Conservation (phyloP, 495 filamentous ascomycete genomes). For the Xylaria flabelliformis region DNA sequence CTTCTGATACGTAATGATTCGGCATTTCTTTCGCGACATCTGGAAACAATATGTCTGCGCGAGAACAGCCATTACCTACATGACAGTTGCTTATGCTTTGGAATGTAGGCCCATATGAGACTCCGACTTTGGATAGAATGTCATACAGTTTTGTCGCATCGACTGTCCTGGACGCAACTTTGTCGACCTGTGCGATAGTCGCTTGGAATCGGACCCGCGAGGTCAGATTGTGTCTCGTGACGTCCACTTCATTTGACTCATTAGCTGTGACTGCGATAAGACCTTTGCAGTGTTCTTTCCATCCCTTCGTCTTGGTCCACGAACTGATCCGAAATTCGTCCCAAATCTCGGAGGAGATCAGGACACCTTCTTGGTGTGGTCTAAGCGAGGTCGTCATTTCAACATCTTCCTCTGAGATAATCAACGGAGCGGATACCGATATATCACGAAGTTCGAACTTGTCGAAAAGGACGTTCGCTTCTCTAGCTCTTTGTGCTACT, state of each 20-base stretch:
- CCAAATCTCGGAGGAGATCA: slow-evolving; percentile 48
- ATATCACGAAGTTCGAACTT: slow-evolving; percentile 55
- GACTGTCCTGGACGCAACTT: slow-evolving; percentile 34
- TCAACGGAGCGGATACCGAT: slow-evolving; percentile 50
- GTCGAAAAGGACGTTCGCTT: slow-evolving; percentile 38
- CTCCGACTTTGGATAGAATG: slow-evolving; percentile 46
- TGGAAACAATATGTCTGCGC: slow-evolving; percentile 53
- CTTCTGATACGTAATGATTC: slow-evolving; percentile 49
- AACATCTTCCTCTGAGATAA: slow-evolving; percentile 55
- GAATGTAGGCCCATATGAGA: slow-evolving; percentile 53
- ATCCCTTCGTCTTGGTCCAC: slow-evolving; percentile 51
- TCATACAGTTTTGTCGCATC: slow-evolving; percentile 46
- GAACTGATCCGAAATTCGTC: slow-evolving; percentile 56
- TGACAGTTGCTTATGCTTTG: slow-evolving; percentile 51
- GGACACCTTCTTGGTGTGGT: slow-evolving; percentile 46
- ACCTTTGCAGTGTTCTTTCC: slow-evolving; percentile 56
- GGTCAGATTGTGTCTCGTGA: slow-evolving; percentile 36
- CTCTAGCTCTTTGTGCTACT: slow-evolving; percentile 45
- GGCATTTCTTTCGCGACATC: slow-evolving; percentile 62
- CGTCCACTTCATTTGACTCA: slow-evolving; percentile 48
- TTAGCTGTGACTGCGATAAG: slow-evolving; percentile 44
- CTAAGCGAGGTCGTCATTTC: slow-evolving; percentile 53
- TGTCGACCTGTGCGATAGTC: slow-evolving; percentile 36
- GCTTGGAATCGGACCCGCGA: slow-evolving; percentile 40
- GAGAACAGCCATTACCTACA: slow-evolving; percentile 45